Evolutionary conservation across 305 asterid species (phyloP).

Genomic region (Fraxinus xanthoxyloides): DNA sequence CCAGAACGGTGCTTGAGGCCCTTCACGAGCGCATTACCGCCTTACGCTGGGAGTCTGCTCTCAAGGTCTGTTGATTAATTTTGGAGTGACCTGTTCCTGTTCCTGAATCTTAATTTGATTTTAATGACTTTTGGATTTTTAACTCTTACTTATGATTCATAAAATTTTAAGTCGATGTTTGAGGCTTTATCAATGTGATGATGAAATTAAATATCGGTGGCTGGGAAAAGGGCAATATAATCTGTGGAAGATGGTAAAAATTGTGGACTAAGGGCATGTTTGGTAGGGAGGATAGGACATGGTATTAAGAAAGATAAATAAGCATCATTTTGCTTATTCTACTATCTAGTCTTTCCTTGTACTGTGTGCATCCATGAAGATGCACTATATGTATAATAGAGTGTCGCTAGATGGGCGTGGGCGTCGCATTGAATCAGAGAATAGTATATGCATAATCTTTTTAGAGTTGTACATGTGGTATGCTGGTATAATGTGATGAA

Average conservation of each 20-base stretch:
- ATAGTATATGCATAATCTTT: background rate
- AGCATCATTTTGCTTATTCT: background rate
- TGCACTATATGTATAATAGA: background rate
- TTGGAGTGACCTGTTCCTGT: background rate
- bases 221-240: background rate
- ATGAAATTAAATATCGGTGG: background rate
- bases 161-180: background rate
- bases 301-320: background rate
- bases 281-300: background rate
- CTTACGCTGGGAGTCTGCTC: slow-evolving; percentile 95
- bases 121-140: background rate
- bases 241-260: background rate
- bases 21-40: slow-evolving; percentile 90
- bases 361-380: background rate
- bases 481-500: background rate
- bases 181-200: slow-evolving; percentile 4
- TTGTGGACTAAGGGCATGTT: background rate
- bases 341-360: background rate
- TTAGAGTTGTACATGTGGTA: background rate
- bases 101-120: background rate
- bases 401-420: background rate
- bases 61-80: slow-evolving; percentile 45
- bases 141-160: background rate
- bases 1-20: slow-evolving; percentile 78
- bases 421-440: background rate